These are phyloP conservation scores for Xanthoparmelia taractica DNA, from an alignment of 495 filamentous ascomycete genomes.

Conservation along the genomic window DNA sequence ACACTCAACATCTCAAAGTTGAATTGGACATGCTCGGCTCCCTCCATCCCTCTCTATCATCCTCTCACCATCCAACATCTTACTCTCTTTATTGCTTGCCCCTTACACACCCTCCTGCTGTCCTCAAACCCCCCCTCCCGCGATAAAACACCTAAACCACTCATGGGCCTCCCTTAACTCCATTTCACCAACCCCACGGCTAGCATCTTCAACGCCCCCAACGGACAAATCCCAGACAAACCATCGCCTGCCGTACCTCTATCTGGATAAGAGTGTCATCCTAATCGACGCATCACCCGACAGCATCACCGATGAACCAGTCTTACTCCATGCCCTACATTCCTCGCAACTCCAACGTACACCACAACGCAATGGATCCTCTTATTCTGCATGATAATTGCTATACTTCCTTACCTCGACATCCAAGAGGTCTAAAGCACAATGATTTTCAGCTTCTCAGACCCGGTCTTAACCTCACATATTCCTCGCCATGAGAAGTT, in stretches of 20 bases:
- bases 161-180: constrained; percentile 46
- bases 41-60: neutral
- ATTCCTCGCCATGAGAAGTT: neutral
- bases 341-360: too few relatives aligned
- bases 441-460: neutral
- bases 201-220: constrained; percentile 39
- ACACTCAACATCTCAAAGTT: neutral
- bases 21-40: neutral
- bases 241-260: constrained; percentile 39
- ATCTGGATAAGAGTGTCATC: neutral
- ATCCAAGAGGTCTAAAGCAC: neutral
- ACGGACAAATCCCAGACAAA: constrained; percentile 45
- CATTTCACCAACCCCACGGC: constrained; percentile 43
- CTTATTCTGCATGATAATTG: too few relatives aligned
- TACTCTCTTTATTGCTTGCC: constrained; percentile 1
- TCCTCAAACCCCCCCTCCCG: constrained; percentile 46
- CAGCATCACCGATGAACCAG: too few relatives aligned
- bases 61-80: neutral
- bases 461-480: neutral
- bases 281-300: too few relatives aligned
- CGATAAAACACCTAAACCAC: constrained; percentile 43
- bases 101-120: constrained; percentile 37
- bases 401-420: neutral
- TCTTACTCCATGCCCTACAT: too few relatives aligned
- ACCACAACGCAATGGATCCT: too few relatives aligned